These are phyloP conservation scores for Myrica gale DNA, from an alignment of 306 rosid genomes.

Conservation along the genomic window DNA sequence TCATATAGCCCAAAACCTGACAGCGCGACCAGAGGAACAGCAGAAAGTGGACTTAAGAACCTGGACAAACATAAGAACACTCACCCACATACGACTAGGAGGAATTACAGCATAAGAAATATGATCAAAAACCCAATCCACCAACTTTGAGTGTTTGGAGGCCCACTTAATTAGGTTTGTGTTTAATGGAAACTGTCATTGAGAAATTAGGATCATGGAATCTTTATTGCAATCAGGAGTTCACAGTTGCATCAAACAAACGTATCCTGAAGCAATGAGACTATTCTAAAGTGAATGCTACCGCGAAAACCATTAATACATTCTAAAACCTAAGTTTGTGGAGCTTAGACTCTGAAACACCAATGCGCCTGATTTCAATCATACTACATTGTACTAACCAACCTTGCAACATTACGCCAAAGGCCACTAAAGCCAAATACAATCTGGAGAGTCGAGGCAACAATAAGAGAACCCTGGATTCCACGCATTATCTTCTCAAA, in stretches of 20 bases:
- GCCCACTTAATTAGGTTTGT: background rate
- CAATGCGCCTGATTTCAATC: slow-evolving; percentile 1
- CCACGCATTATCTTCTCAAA: slow-evolving; percentile 92
- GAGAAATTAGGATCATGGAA: background rate
- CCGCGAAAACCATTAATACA: background rate
- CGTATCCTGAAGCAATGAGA: background rate
- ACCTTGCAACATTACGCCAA: slow-evolving; percentile 98
- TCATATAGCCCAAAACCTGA: slow-evolving; percentile 89
- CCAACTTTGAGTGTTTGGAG: background rate
- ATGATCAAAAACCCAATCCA: background rate
- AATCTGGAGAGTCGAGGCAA: slow-evolving; percentile 93
- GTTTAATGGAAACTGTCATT: background rate
- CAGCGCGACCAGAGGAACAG: slow-evolving; percentile 83
- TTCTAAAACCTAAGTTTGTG: background rate
- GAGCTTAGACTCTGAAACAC: background rate
- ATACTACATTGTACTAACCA: slow-evolving; percentile 12
- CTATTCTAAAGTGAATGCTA: background rate
- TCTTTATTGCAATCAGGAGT: background rate
- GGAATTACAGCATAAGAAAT: background rate
- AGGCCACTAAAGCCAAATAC: slow-evolving; percentile 99
- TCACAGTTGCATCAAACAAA: background rate
- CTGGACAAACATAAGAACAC: slow-evolving; percentile 42
- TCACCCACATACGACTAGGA: slow-evolving; percentile 16
- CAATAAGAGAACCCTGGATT: slow-evolving; percentile 94
- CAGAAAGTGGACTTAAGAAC: slow-evolving; percentile 84